phyloP scores from a whole-genome alignment of 2,329 filamentous ascomycete species.

The Fusarium miscanthi region DNA sequence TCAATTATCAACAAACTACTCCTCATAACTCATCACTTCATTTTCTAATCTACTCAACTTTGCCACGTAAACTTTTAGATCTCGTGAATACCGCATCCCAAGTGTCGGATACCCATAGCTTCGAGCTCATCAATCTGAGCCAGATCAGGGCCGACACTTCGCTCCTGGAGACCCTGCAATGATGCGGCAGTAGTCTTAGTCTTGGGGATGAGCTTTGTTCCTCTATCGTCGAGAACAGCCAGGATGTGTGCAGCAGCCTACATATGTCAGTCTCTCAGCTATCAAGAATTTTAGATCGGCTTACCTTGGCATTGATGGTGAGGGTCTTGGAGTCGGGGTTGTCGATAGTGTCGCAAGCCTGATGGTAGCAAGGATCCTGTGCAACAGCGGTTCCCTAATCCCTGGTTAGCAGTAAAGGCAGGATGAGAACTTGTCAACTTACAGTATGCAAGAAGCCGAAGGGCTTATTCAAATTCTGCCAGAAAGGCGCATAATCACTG shows the following conservation, averaged over 20 bases:
- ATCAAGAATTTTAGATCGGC: accelerated
- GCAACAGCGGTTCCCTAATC: constrained; percentile 27
- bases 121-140: constrained; percentile 48
- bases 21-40: not conserved
- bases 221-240: constrained; percentile 38
- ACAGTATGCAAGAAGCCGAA: constrained; percentile 40
- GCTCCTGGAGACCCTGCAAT: constrained; percentile 23
- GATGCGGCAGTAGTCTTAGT: constrained; percentile 26
- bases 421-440: too few relatives aligned
- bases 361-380: constrained; percentile 46
- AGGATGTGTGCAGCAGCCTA: constrained; percentile 60
- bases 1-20: not conserved
- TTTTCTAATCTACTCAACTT: not conserved
- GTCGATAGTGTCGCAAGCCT: constrained; percentile 52
- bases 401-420: not conserved
- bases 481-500: constrained; percentile 40
- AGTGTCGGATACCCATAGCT: constrained; percentile 50
- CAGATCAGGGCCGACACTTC: constrained; percentile 28
- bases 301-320: constrained; percentile 42
- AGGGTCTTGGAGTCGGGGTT: constrained; percentile 52
- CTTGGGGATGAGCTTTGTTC: constrained; percentile 44
- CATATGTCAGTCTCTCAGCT: not conserved
- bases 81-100: constrained; percentile 48
- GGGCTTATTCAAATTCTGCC: constrained; percentile 45
- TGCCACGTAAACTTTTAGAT: not conserved